Base-by-base conservation (phyloP, 768 basidiomycete species). In the Rhodotorula babjevae region DNA sequence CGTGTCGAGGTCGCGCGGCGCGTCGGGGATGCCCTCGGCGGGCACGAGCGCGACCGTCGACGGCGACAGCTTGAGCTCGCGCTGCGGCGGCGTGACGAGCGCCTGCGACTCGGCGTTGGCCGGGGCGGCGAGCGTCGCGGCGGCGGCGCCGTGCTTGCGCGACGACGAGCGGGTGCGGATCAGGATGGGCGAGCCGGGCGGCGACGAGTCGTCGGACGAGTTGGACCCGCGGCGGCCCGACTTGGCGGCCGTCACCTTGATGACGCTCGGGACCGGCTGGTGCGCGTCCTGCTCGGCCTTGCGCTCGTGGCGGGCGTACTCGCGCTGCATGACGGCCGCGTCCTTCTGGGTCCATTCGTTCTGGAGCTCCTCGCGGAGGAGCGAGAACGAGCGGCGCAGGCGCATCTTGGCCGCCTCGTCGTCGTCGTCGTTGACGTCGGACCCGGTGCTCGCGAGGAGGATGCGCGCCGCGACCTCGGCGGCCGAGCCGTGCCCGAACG, bases 1-100 rank as follows among this genome's bases (percentile, higher is more conserved):
- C 74, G 93, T 90, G 52, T 89, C 87, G 15, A 93, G 82, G 2
- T 63, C 64, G 31, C 76, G 76, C 25, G 67, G 67, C 3, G 63
- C 62, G 23, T 64, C 71, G 61, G 56, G 73, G 47, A 76, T 75
- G 36, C 69, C 67, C 52, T 67, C 64, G 42, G 59, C 61, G 10
- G 76, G 64, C 29, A 74, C 72, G 63, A 76, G 76, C 21, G 72
- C 72, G 63, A 71, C 68, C 42, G 70, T 70, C 46, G 76, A 76
- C 2, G 69, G 76, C 27, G 76, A 73, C n/a, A 76, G 67, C 36
- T 74, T 67, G 59, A 72, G 71, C 36, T 66, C 53, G 44, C 19
- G 64, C 49, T 19, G 52, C 66, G 49, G 40, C 12, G 66, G 18
- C 47, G n/a, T 29, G 7, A 36, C 12, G 15, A 23, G 44, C 29